Evolutionary conservation across 2,329 filamentous ascomycete species (phyloP).

Genomic region (Westerdykella sp.): DNA sequence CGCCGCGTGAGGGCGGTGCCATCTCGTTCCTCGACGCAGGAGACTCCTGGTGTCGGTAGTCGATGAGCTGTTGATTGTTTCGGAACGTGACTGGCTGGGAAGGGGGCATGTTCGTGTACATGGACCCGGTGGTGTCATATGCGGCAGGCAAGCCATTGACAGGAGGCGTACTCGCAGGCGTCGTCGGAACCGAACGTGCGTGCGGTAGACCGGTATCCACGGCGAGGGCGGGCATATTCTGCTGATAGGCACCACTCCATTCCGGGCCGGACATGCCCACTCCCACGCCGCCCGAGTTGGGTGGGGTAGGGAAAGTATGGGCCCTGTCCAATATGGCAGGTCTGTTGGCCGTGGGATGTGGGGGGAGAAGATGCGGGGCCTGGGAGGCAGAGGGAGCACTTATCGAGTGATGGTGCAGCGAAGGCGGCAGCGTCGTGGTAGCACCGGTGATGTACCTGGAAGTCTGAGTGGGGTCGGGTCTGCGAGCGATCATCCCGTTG

Average conservation of each 20-base stretch:
- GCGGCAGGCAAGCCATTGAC: conserved; percentile 58
- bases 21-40: conserved; percentile 63
- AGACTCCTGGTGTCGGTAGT: conserved; percentile 61
- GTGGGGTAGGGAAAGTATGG: conserved; percentile 90
- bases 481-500: conserved; percentile 51
- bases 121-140: conserved; percentile 45
- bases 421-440: conserved; percentile 55
- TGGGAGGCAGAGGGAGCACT: conserved; percentile 60
- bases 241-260: conserved; percentile 54
- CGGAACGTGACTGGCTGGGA: conserved; percentile 47
- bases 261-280: conserved; percentile 58
- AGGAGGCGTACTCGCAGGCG: conserved; percentile 85
- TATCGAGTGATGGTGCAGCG: conserved; percentile 67
- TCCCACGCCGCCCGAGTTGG: conserved; percentile 80
- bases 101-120: conserved; percentile 23
- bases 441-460: conserved; percentile 54
- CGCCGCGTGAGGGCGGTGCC: conserved; percentile 67
- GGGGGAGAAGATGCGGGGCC: conserved; percentile 46
- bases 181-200: conserved; percentile 78
- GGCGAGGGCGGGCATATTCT: conserved; percentile 56
- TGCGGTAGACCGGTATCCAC: conserved; percentile 76
- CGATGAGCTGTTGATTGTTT: conserved; percentile 54
- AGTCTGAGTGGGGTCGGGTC: conserved; percentile 38
- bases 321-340: conserved; percentile 61
- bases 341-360: neutral